Percentiles rank a stretch among this genome's conserved stretches.
Conservation (phyloP, 1,139 yeast genomes). For the Magnusiomyces magnusii region DNA sequence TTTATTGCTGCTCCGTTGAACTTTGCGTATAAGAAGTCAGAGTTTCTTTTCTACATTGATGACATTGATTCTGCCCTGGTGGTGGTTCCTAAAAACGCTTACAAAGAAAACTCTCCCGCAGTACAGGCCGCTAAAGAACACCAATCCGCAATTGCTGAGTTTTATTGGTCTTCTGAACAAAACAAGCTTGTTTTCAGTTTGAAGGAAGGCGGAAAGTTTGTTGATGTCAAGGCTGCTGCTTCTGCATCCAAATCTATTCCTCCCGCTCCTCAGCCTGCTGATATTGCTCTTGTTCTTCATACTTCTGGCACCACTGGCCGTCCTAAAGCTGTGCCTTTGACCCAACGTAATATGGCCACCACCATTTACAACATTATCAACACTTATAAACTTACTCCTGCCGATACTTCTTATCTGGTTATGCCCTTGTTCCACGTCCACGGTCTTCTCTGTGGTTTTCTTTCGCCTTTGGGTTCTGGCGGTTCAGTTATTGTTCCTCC, state of each 20-base stretch:
- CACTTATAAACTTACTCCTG: slow-evolving; percentile 44
- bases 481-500: slow-evolving; percentile 53
- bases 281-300: slow-evolving; percentile 55
- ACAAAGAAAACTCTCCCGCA: slow-evolving; percentile 36
- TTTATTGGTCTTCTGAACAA: slow-evolving; percentile 37
- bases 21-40: slow-evolving; percentile 49
- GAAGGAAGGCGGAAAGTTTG: slow-evolving; percentile 20
- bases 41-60: slow-evolving; percentile 53
- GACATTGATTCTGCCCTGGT: slow-evolving; percentile 51
- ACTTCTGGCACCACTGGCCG: slow-evolving; percentile 68
- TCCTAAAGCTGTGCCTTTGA: slow-evolving; percentile 63
- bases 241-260: slow-evolving; percentile 29
- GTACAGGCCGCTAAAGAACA: slow-evolving; percentile 44
- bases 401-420: slow-evolving; percentile 51
- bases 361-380: slow-evolving; percentile 49
- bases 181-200: slow-evolving; percentile 24
- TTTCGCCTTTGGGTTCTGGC: slow-evolving; percentile 53
- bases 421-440: slow-evolving; percentile 74
- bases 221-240: slow-evolving; percentile 6
- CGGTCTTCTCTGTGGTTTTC: slow-evolving; percentile 54
- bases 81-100: slow-evolving; percentile 47
- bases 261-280: slow-evolving; percentile 38
- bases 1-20: slow-evolving; percentile 60
- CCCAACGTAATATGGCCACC: slow-evolving; percentile 52
- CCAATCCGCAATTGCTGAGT: slow-evolving; percentile 43